Evolutionary conservation across 140 eudicot species (phyloP).

Genomic region (Cichorium intybus): DNA sequence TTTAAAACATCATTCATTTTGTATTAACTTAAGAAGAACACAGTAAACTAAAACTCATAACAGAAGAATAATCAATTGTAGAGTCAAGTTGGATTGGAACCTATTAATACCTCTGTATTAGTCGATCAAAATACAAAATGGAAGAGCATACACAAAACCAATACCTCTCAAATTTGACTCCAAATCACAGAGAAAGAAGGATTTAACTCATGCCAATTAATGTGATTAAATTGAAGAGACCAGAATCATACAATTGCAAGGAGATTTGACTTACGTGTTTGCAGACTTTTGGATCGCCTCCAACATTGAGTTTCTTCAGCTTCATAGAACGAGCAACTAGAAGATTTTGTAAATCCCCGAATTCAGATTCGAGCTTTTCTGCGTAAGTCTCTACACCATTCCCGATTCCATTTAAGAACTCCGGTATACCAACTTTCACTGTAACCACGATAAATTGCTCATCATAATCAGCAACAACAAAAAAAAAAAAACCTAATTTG

Average conservation of each 20-base stretch:
- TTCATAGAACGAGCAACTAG: conserved; percentile 74
- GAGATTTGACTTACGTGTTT: conserved; percentile 52
- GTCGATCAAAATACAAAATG: background rate
- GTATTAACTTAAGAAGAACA: too few relatives aligned
- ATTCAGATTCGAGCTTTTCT: conserved; percentile 71
- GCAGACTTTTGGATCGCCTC: conserved; percentile 54
- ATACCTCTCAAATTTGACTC: too few relatives aligned
- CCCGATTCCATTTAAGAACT: conserved; percentile 84
- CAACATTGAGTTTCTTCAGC: conserved; percentile 80
- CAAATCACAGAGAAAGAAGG: background rate
- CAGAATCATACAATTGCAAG: background rate
- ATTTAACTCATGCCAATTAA: background rate
- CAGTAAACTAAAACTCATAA: too few relatives aligned
- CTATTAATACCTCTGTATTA: background rate
- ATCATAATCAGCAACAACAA: conserved; percentile 1
- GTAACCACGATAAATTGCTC: conserved; percentile 6
- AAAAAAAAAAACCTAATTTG: conserved; percentile 3
- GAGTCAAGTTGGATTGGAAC: background rate
- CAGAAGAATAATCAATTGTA: too few relatives aligned
- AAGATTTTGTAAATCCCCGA: conserved; percentile 81
- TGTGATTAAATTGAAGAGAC: background rate
- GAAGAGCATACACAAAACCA: background rate
- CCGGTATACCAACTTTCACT: conserved; percentile 93
- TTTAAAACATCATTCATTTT: background rate
- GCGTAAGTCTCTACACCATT: conserved; percentile 79